Base-by-base conservation (phyloP, 176 grass and related monocot genomes). In the Metroxylon sagu region DNA sequence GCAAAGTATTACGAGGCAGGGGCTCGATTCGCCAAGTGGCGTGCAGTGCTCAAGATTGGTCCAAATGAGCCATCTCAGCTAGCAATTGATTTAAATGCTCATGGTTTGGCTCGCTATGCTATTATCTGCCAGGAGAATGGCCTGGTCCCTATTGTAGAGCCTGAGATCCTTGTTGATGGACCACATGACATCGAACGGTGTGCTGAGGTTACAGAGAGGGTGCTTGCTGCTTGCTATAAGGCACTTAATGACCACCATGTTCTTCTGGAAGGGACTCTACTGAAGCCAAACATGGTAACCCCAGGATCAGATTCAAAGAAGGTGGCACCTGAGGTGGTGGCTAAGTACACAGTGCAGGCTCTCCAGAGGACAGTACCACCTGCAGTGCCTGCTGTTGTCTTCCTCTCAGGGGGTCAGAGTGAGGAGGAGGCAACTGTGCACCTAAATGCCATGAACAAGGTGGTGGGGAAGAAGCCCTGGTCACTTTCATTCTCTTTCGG, bases 81-180 rank as follows among this genome's bases (percentile, higher is more conserved):
- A 27, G 4, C 65, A 4, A 67, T 67, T 4, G 65, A 67, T 19
- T 17, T 52, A 12, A 67, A 67, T 31, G 65, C 65, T 19, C 19
- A 56, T 5, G 65, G 51, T 1, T 31, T 67, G 51, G 65, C 65
- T 3, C 65, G 65, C 51, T 67, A 67, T 15, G 65, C 65, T 14
- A 67, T 67, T 27, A 67, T 67, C 51, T 67, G 65, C 65, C 65
- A 67, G 28, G 65, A 67, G 65, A 67, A 67, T 39, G 65, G 65
- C 25, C 65, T 67, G 6, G 65, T 67, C n/a, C 65, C 65, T 0
- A 67, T 67, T 14, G 65, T 67, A 3, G 65, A 67, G 15, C 65
- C 64, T 19, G 64, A 67, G 65, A 67, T 67, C 65, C 65, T 67
- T 4, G 50, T 54, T 14, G 65, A 67, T 6, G 65, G 65, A 5